phyloP scores from a whole-genome alignment of 108 stramenopile genomes.

The Cyclotella choctawhatcheeana region DNA sequence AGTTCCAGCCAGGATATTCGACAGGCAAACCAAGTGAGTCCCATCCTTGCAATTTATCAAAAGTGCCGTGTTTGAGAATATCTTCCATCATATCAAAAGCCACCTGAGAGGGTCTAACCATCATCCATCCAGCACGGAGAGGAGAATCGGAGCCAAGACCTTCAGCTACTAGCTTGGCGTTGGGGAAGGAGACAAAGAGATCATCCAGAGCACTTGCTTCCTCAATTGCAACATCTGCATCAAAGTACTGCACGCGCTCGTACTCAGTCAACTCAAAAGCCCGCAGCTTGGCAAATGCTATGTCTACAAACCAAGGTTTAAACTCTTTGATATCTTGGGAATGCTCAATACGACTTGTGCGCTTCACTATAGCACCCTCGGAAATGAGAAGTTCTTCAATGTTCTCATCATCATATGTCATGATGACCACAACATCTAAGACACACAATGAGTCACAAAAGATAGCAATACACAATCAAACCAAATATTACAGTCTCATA shows the following conservation, averaged over 20 bases:
- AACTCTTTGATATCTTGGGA: conserved; percentile 1
- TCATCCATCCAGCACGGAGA: conserved; percentile 26
- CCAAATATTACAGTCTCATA: too few relatives aligned
- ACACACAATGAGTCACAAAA: too few relatives aligned
- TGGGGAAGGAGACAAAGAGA: neutral
- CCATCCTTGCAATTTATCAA: conserved; percentile 15
- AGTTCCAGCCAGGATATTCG: conserved; percentile 17
- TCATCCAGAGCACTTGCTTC: neutral
- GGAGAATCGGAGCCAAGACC: conserved; percentile 25
- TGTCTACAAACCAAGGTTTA: conserved; percentile 23
- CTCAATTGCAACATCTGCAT: conserved; percentile 17
- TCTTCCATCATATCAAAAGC: conserved; percentile 8
- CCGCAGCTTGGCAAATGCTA: conserved; percentile 13
- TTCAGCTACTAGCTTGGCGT: conserved; percentile 18
- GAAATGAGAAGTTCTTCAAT: neutral
- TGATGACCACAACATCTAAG: conserved; percentile 17
- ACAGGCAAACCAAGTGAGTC: conserved; percentile 7
- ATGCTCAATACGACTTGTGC: neutral
- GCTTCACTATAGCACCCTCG: conserved; percentile 14
- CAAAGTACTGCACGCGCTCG: conserved; percentile 12
- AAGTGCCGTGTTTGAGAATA: conserved; percentile 2
- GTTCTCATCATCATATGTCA: conserved; percentile 1
- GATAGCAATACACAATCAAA: too few relatives aligned
- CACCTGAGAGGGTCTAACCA: conserved; percentile 6
- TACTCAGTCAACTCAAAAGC: conserved; percentile 25